Evolutionary conservation across 2,329 filamentous ascomycete species (phyloP), one percentile per base, ranked within the genome.

Genomic region (Diaporthe amygdali): DNA sequence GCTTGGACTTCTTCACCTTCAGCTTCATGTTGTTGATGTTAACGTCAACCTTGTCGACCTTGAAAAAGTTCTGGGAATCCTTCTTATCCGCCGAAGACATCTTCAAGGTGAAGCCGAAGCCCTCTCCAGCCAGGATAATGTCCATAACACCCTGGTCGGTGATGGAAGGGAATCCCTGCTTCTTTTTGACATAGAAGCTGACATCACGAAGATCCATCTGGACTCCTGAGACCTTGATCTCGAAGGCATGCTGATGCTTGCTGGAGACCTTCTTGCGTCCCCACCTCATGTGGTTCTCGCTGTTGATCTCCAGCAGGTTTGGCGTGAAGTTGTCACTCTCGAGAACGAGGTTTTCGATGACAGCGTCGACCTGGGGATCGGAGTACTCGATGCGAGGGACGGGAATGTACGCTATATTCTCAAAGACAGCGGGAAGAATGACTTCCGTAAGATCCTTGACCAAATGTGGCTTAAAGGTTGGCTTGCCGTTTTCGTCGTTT

Each of bases 251-350:
- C 82, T 94, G 92, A 82, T 91, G 92, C 86, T 92, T 94, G 87
- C 89, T 97, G 77, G 88, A 85, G 76, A 95, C 88, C 80, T 92
- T 92, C 91, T 97, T 98, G 79, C 96, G 94, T 46, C 96, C 96
- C 91, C 93, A 97, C 76, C 94, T 92, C 89, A 95, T 94, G 85
- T 96, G 97, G 85, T 98, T 96, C 84, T 98, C 95, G 79, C 91
- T 96, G 71, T 91, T 90, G 73, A 98, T 88, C 81, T 99, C 96
- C 47, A 97, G 82, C 6, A 96, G 88, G 77, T 99, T 99, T 74
- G 96, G 96, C 84, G 95, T 94, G 76, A 99, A 91, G 84, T 99
- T 99, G 86, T 98, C 95, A 75, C 94, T 95, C 84, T 99, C 96
- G 66, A 99, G 89, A 55, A 98, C 93, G 14, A 99, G 86, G 81